A percentile compares a stretch with the other conserved stretches of the same genome.
phyloP scores from a whole-genome alignment of 2,329 filamentous ascomycete genomes.

The Uncinocarpus reesii region DNA sequence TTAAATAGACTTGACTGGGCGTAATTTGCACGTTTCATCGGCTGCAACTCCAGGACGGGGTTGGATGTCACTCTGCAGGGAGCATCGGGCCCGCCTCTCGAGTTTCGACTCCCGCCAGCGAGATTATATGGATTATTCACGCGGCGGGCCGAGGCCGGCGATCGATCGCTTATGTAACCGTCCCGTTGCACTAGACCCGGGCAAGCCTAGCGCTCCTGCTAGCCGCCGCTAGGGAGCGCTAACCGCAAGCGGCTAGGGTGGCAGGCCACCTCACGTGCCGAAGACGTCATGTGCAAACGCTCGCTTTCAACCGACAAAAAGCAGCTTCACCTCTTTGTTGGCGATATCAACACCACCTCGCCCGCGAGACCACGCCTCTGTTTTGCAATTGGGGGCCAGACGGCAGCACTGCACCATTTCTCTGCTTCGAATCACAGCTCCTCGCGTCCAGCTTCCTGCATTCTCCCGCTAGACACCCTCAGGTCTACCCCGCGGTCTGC shows the following conservation, averaged over 20 bases:
- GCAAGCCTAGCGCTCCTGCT: background rate
- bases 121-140: background rate
- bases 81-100: constrained; percentile 3
- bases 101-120: no score
- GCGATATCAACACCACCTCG: background rate
- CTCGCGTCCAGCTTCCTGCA: background rate
- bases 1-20: constrained; percentile 6
- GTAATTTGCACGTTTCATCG: constrained; percentile 8
- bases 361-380: background rate
- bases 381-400: background rate
- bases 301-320: background rate
- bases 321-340: constrained; percentile 4
- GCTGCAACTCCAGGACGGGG: constrained; percentile 8
- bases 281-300: constrained; percentile 3
- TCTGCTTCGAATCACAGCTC: background rate
- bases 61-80: constrained; percentile 10
- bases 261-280: constrained; percentile 5
- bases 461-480: background rate
- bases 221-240: background rate
- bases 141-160: background rate
- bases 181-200: background rate
- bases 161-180: constrained; percentile 1
- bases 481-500: background rate
- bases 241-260: background rate
- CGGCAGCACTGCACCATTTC: background rate